phyloP scores from a whole-genome alignment of 768 basidiomycete species.

The Strobilomyces echinocephalus region DNA sequence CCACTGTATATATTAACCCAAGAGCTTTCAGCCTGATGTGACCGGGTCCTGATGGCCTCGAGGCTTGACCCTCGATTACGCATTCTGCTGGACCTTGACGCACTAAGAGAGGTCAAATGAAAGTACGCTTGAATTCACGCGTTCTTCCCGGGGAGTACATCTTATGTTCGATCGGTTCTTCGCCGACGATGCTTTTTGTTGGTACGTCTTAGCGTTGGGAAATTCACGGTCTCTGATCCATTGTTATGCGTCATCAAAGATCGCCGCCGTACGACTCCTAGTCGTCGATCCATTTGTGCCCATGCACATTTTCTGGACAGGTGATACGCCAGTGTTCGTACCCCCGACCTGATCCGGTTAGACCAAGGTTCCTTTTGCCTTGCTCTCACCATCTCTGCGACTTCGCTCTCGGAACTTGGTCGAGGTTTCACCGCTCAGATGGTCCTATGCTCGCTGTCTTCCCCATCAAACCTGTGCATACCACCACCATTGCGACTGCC shows the following conservation, averaged over 20 bases:
- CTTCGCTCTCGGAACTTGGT: not conserved
- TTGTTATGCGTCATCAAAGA: not conserved
- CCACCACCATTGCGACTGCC: not conserved
- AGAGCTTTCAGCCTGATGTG: not conserved
- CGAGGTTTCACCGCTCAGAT: not conserved
- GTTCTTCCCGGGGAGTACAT: not conserved
- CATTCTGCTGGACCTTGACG: not conserved
- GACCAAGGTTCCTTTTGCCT: not conserved
- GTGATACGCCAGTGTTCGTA: not conserved
- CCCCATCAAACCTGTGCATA: not conserved
- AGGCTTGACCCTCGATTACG: not conserved
- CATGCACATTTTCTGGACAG: not conserved
- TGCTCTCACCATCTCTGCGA: not conserved
- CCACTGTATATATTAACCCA: conserved; percentile 2
- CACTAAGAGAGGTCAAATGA: not conserved
- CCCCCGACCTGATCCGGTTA: not conserved
- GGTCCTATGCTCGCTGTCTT: not conserved
- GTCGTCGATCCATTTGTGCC: not conserved
- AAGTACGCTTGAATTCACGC: not conserved
- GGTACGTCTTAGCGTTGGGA: conserved; percentile 9
- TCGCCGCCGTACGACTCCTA: not conserved
- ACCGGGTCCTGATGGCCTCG: not conserved
- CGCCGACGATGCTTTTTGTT: not conserved
- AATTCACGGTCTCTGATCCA: not conserved
- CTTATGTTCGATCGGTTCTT: not conserved